These are phyloP conservation scores for Colletotrichum sojae DNA, from an alignment of 2,329 filamentous ascomycete species.

Conservation along the genomic window DNA sequence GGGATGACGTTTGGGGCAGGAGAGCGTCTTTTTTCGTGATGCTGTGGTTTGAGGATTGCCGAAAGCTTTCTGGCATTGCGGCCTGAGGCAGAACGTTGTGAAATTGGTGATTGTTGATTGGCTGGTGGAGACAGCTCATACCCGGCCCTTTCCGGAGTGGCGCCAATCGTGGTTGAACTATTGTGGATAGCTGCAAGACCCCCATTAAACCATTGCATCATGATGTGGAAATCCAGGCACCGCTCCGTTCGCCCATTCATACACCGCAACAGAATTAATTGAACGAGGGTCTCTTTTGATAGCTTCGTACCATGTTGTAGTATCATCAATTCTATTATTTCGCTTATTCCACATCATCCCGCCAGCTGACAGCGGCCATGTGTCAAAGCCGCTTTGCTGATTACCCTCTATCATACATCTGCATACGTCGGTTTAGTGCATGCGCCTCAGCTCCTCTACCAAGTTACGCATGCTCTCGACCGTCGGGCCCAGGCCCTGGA, in stretches of 20 bases:
- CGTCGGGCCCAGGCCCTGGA: constrained; percentile 70
- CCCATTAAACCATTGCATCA: constrained; percentile 16
- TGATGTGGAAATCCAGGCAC: not conserved
- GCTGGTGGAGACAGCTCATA: constrained; percentile 44
- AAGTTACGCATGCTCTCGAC: constrained; percentile 74
- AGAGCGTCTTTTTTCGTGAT: constrained; percentile 45
- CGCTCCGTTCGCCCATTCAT: not conserved
- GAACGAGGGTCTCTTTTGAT: not conserved
- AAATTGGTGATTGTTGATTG: constrained; percentile 65
- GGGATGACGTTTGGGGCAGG: constrained; percentile 40
- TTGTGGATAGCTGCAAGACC: constrained; percentile 27
- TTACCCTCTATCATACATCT: constrained; percentile 17
- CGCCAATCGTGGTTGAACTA: constrained; percentile 24
- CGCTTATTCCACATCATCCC: not conserved
- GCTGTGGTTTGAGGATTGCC: constrained; percentile 48
- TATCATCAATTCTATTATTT: not conserved
- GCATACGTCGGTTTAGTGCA: constrained; percentile 64
- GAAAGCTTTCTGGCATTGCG: constrained; percentile 40
- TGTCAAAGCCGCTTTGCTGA: not conserved
- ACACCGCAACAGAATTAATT: not conserved
- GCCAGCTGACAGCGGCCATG: not conserved
- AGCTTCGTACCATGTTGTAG: not conserved
- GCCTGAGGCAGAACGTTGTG: constrained; percentile 52
- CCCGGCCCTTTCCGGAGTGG: constrained; percentile 42
- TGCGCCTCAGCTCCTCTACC: constrained; percentile 73